Evolutionary conservation across 257 asterid genomes (phyloP), one percentile per base, ranked within the genome.

Genomic region (Capsicum rhomboideum): DNA sequence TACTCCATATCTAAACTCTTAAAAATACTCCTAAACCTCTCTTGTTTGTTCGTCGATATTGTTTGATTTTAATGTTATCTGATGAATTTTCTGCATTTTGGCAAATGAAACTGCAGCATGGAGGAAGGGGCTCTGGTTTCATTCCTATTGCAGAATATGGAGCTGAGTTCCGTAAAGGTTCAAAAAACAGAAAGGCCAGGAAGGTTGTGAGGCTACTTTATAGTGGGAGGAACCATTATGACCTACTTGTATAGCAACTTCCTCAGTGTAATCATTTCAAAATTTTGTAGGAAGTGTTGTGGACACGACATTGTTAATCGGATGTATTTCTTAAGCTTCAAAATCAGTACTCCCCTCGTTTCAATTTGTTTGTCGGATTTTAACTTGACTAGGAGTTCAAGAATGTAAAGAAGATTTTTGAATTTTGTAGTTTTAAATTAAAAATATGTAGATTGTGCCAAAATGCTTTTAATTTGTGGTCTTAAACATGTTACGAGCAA

Each of bases 121-220:
- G 97, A 78, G 94, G 98, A 81, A 42, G 92, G 85, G 99, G 99
- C 40, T 87, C 87, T 18, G 97, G 98, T 83, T 94, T 93, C 90
- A 91, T 94, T 85, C 98, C 98, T 4, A 96, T 96, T 88, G 98
- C 97, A 86, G 98, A 96, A 88, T 96, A 96, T 64, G 99, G 99
- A 80, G 86, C 92, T 0, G 94, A 94, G 87, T 92, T 92, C 87
- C 87, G 83, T 16, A 87, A 87, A 89, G 92, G 87, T 42, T 80
- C 68, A 13, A 84, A 44, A 34, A 87, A 83, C 18, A 88, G 87
- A 67, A 93, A 90, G 85, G 90, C 93, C 64, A 88, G 85, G 83
- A 86, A 92, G 75, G 92, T 56, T 54, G 99, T 94, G 86, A 92
- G 97, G 86, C 89, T 96, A 29, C 92, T 96, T 69, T 94, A 93